Evolutionary conservation across 208 protist genomes (phyloP).

Genomic region (Trypanosoma conorhini): DNA sequence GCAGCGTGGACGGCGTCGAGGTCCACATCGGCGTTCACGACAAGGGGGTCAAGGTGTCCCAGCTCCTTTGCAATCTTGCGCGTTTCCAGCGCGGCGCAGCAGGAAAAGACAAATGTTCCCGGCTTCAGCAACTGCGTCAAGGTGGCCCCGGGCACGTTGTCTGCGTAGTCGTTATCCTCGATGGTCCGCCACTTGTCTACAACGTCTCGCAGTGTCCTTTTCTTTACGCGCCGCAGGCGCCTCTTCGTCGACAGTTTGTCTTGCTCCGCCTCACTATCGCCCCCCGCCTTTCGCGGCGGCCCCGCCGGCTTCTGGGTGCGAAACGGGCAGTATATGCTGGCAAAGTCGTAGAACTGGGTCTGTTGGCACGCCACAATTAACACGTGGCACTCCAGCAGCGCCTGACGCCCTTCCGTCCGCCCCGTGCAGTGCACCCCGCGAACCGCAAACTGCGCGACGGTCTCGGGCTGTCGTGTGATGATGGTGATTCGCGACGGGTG

Average conservation of each 20-base stretch:
- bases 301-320: background rate
- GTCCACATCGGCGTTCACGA: slow-evolving; percentile 41
- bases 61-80: slow-evolving; percentile 62
- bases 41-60: slow-evolving; percentile 42
- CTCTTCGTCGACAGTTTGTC: background rate
- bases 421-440: slow-evolving; percentile 57
- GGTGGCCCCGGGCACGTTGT: background rate
- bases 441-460: slow-evolving; percentile 38
- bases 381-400: slow-evolving; percentile 47
- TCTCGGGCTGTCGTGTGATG: slow-evolving; percentile 65
- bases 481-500: slow-evolving; percentile 80
- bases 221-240: background rate
- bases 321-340: slow-evolving; percentile 37
- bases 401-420: slow-evolving; percentile 42
- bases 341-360: slow-evolving; percentile 56
- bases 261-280: background rate
- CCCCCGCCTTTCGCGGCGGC: background rate
- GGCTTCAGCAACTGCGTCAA: slow-evolving; percentile 27
- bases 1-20: slow-evolving; percentile 10
- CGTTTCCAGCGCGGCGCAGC: slow-evolving; percentile 45
- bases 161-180: slow-evolving; percentile 11
- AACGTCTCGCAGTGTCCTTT: slow-evolving; percentile 26
- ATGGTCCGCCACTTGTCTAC: slow-evolving; percentile 31
- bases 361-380: slow-evolving; percentile 69
- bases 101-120: slow-evolving; percentile 61